Evolutionary conservation across 371 early-diverging fungal species (phyloP).

Genomic region (Mortierella sp.): DNA sequence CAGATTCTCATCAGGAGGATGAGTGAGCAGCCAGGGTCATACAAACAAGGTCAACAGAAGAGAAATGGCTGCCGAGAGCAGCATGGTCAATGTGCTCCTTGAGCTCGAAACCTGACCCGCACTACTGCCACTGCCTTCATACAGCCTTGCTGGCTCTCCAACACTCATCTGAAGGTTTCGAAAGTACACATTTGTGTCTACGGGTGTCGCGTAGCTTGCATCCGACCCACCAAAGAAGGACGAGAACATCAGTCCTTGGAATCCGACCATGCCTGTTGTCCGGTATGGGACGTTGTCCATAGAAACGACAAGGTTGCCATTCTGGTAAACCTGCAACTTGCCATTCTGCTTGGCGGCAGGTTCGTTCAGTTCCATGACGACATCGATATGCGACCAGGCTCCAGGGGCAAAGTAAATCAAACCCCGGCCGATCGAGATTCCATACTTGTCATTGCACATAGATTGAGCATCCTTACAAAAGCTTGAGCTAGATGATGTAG

Average conservation of each 20-base stretch:
- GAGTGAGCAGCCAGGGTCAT: too few species aligned
- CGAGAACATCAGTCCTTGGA: slow-evolving; percentile 61
- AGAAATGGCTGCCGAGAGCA: too few species aligned
- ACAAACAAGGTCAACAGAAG: too few species aligned
- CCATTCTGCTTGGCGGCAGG: slow-evolving; percentile 56
- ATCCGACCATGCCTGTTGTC: slow-evolving; percentile 55
- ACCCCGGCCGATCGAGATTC: slow-evolving; percentile 63
- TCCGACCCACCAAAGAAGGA: slow-evolving; percentile 66
- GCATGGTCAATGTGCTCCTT: too few species aligned
- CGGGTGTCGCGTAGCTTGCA: slow-evolving; percentile 55
- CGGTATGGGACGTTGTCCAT: slow-evolving; percentile 54
- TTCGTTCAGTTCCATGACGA: slow-evolving; percentile 58
- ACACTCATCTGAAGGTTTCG: slow-evolving; percentile 58
- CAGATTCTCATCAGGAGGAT: too few species aligned
- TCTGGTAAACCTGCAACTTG: slow-evolving; percentile 56
- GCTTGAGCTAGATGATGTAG: slow-evolving; percentile 33
- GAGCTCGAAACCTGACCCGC: too few species aligned
- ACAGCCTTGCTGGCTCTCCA: slow-evolving; percentile 45
- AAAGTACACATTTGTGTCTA: slow-evolving; percentile 56
- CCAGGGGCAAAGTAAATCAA: slow-evolving; percentile 54
- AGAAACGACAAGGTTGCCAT: slow-evolving; percentile 54
- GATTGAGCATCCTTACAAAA: slow-evolving; percentile 52
- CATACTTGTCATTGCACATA: slow-evolving; percentile 60
- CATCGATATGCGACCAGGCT: slow-evolving; percentile 57
- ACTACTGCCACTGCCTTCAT: slow-evolving; percentile 30